Percentiles rank a stretch among this genome's conserved stretches.
phyloP scores from a whole-genome alignment of 345 rosid species.

The Brassica napus region Da-Ae NC_063442.1:2521501-2522000 shows the following conservation, averaged over 20 bases:
- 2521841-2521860: constrained; percentile 68
- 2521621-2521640: not conserved
- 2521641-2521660: not conserved
- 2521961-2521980: not conserved
- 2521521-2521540: not conserved
- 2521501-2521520: not conserved
- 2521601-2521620: not conserved
- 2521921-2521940: not conserved
- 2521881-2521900: constrained; percentile 33
- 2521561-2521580: not conserved
- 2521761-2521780: not conserved
- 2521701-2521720: not conserved
- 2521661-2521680: not conserved
- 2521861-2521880: constrained; percentile 45
- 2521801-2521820: not conserved
- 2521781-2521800: not conserved
- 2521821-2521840: constrained; percentile 67
- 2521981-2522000: constrained; percentile 50
- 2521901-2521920: constrained; percentile 42
- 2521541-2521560: not conserved
- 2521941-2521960: not conserved
- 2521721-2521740: not conserved
- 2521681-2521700: not conserved
- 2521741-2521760: not conserved
- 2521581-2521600: not conserved